phyloP scores from a whole-genome alignment of 768 basidiomycete species.

The Pleurotus tuber-regium region DNA sequence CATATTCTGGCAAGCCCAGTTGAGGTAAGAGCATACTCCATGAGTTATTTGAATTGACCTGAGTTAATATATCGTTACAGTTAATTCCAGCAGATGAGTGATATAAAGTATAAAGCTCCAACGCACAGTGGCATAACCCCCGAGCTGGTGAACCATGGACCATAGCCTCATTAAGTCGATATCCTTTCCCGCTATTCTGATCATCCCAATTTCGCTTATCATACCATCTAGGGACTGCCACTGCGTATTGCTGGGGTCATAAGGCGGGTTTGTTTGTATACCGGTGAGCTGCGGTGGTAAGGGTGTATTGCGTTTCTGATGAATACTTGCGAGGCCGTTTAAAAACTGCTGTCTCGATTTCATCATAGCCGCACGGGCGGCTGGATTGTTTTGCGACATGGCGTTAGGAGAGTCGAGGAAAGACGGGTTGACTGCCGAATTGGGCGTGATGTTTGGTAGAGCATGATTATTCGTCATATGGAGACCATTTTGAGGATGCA shows the following conservation, averaged over 20 bases:
- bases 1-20: slow-evolving; percentile 61
- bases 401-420: slow-evolving; percentile 40
- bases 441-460: slow-evolving; percentile 30
- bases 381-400: slow-evolving; percentile 36
- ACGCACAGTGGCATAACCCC: slow-evolving; percentile 63
- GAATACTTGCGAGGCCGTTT: slow-evolving; percentile 54
- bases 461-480: slow-evolving; percentile 44
- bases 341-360: slow-evolving; percentile 64
- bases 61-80: slow-evolving; percentile 9
- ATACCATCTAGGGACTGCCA: slow-evolving; percentile 69
- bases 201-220: slow-evolving; percentile 51
- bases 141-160: slow-evolving; percentile 54
- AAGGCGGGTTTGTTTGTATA: slow-evolving; percentile 45
- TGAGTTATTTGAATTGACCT: slow-evolving; percentile 50
- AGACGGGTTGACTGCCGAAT: slow-evolving; percentile 32
- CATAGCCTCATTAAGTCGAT: slow-evolving; percentile 77
- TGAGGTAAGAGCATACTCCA: slow-evolving; percentile 56
- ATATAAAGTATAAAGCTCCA: slow-evolving; percentile 10
- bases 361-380: slow-evolving; percentile 19
- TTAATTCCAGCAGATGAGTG: slow-evolving; percentile 14
- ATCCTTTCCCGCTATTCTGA: slow-evolving; percentile 72
- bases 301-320: slow-evolving; percentile 56
- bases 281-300: slow-evolving; percentile 77
- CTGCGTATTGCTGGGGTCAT: slow-evolving; percentile 58
- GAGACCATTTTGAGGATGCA: slow-evolving; percentile 31